phyloP scores from a whole-genome alignment of 768 basidiomycete species.

The Phlebiopsis gigantea region DNA sequence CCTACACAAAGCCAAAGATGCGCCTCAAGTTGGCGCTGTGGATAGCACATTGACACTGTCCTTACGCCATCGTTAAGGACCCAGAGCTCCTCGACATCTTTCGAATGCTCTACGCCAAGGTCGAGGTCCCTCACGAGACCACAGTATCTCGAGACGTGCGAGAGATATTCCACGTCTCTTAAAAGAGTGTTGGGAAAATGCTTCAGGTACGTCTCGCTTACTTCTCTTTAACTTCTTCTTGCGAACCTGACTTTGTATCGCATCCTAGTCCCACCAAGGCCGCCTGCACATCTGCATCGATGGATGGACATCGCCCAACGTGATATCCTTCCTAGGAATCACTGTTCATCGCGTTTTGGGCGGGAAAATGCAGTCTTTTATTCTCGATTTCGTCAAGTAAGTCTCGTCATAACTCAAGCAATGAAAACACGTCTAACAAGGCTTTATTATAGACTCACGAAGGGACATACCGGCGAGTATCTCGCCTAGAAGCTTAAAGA shows the following conservation, averaged over 20 bases:
- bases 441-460: background rate
- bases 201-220: background rate
- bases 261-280: constrained; percentile 5
- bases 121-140: background rate
- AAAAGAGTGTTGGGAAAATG: background rate
- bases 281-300: constrained; percentile 24
- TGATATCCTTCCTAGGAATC: constrained; percentile 23
- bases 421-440: too few relatives aligned
- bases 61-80: constrained; percentile 8
- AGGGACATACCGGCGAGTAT: constrained; percentile 3
- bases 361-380: constrained; percentile 11
- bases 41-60: constrained; percentile 1
- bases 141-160: background rate
- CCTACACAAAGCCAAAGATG: background rate
- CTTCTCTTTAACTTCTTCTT: too few relatives aligned
- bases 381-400: too few relatives aligned
- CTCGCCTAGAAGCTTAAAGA: background rate
- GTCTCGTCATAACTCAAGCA: too few relatives aligned
- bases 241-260: background rate
- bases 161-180: background rate
- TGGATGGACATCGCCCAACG: constrained; percentile 27
- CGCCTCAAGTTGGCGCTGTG: background rate
- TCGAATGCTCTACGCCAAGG: constrained; percentile 2
- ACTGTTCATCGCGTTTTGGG: constrained; percentile 20
- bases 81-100: constrained; percentile 2